These are phyloP conservation scores for Heteromeles arbutifolia DNA, from an alignment of 306 rosid genomes.

Conservation along the genomic window DNA sequence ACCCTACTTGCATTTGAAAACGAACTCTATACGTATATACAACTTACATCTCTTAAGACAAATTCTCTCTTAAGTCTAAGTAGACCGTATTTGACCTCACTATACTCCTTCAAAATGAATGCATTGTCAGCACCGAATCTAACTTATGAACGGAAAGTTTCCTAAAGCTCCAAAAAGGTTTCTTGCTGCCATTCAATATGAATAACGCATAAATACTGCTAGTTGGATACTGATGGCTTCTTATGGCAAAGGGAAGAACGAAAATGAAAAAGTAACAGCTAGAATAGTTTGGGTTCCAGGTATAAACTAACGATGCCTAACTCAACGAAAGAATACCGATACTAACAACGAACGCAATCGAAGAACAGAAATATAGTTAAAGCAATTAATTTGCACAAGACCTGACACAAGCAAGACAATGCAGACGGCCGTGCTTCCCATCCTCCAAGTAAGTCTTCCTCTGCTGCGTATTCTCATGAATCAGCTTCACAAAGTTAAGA, in stretches of 20 bases:
- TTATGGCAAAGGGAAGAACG: neutral
- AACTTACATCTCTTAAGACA: neutral
- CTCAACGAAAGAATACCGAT: neutral
- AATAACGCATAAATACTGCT: neutral
- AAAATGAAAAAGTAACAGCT: neutral
- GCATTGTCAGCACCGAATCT: neutral
- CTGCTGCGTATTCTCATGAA: constrained; percentile 53
- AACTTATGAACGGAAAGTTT: neutral
- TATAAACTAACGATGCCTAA: neutral
- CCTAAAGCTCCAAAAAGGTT: neutral
- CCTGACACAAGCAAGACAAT: constrained; percentile 87
- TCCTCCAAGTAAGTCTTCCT: constrained; percentile 71
- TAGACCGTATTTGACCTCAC: neutral
- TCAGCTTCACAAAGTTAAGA: constrained; percentile 48
- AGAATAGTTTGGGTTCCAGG: neutral
- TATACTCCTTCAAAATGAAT: neutral
- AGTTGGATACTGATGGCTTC: neutral
- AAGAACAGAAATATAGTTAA: neutral
- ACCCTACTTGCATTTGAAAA: neutral
- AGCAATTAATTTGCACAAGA: constrained; percentile 24
- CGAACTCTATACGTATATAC: neutral
- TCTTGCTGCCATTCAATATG: neutral
- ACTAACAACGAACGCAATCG: neutral
- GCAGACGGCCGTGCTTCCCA: constrained; percentile 71
- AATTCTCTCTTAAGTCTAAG: neutral